Evolutionary conservation across 176 grass and related monocot species (phyloP).

Genomic region (Sorghum bicolor): DNA sequence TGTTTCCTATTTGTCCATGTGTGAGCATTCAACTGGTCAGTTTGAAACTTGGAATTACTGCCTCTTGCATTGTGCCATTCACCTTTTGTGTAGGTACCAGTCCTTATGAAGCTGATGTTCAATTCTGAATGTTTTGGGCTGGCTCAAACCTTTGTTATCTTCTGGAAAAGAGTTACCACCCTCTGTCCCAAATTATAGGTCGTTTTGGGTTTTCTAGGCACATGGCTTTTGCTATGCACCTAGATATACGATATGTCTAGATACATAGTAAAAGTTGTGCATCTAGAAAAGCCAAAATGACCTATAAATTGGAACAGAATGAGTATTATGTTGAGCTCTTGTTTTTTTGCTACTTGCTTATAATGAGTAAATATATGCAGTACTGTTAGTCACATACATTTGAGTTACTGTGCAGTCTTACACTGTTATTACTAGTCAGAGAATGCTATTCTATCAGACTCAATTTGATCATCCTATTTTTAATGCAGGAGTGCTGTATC

Average conservation of each 20-base stretch:
- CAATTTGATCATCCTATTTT: not conserved
- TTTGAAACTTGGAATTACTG: not conserved
- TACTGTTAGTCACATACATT: not conserved
- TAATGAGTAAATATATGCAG: not conserved
- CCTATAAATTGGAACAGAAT: no score
- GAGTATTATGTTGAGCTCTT: not conserved
- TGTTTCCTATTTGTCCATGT: not conserved
- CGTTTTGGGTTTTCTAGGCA: no score
- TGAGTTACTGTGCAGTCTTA: not conserved
- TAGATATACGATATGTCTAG: no score
- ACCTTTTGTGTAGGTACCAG: no score
- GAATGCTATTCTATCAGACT: not conserved
- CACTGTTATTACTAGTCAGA: not conserved
- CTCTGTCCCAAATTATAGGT: no score
- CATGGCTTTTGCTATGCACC: no score
- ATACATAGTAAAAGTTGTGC: no score
- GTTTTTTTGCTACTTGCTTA: not conserved
- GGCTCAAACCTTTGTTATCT: not conserved
- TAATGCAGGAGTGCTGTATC: constrained; percentile 82
- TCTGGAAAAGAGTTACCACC: not conserved
- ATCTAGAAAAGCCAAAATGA: no score
- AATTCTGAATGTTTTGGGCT: not conserved
- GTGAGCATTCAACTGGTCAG: not conserved
- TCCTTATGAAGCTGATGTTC: not conserved
- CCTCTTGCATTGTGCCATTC: not conserved